Evolutionary conservation across 2,329 filamentous ascomycete species (phyloP).

Genomic region (Fusarium sulawesiense): DNA sequence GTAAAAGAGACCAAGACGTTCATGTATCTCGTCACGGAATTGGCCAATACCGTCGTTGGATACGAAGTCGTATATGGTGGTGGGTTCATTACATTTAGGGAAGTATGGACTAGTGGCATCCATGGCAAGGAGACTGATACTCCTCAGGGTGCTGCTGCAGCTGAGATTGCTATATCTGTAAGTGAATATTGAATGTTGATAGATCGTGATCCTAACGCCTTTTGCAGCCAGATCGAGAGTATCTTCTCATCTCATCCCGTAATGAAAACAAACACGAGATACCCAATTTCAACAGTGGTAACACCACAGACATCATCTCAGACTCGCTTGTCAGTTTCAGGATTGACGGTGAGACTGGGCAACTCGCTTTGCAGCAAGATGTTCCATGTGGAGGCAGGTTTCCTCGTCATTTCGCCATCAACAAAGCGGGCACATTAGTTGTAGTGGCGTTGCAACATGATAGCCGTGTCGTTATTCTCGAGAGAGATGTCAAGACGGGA

Average conservation of each 20-base stretch:
- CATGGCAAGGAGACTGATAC: slow-evolving; percentile 58
- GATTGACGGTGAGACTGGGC: slow-evolving; percentile 65
- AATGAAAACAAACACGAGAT: slow-evolving; percentile 67
- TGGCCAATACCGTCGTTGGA: slow-evolving; percentile 66
- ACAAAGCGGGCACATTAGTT: slow-evolving; percentile 70
- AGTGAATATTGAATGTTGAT: slow-evolving; percentile 45
- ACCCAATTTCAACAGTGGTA: slow-evolving; percentile 56
- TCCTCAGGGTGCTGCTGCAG: slow-evolving; percentile 58
- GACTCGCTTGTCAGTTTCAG: slow-evolving; percentile 74
- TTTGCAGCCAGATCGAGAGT: slow-evolving; percentile 67
- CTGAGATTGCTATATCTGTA: slow-evolving; percentile 70
- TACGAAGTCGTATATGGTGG: slow-evolving; percentile 66
- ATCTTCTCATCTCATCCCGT: slow-evolving; percentile 76
- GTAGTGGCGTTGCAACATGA: slow-evolving; percentile 74
- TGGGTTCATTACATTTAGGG: slow-evolving; percentile 57
- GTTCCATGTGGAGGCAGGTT: slow-evolving; percentile 72
- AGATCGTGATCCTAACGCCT: neutral
- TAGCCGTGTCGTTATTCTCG: slow-evolving; percentile 69
- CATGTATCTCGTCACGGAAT: slow-evolving; percentile 71
- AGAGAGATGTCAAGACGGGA: slow-evolving; percentile 69
- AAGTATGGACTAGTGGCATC: slow-evolving; percentile 60
- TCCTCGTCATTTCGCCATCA: slow-evolving; percentile 76
- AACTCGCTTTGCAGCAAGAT: slow-evolving; percentile 65
- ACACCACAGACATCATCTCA: slow-evolving; percentile 61
- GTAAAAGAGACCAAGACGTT: slow-evolving; percentile 59